Conservation (phyloP, 2,329 filamentous ascomycete species). For the Ophiostoma sp. region DNA sequence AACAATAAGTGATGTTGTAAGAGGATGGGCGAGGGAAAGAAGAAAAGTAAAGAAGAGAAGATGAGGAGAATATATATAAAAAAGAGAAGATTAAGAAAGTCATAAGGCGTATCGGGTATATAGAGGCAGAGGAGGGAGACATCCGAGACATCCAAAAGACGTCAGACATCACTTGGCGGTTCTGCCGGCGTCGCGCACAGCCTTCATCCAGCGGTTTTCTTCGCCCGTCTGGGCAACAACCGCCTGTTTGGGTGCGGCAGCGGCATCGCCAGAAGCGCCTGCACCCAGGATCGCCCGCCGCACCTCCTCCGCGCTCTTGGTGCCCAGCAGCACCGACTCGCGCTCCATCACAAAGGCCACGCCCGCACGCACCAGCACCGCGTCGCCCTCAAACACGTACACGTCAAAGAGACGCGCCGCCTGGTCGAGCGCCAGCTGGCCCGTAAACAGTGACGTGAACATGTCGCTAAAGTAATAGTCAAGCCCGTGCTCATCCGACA, state of each 20-base stretch:
- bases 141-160: not conserved
- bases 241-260: constrained; percentile 30
- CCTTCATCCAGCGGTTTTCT: constrained; percentile 45
- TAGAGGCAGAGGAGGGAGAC: not conserved
- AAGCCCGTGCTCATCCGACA: constrained; percentile 32
- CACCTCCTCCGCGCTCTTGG: constrained; percentile 43
- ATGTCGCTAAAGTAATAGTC: constrained; percentile 54
- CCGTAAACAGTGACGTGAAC: constrained; percentile 61
- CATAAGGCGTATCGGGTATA: constrained; percentile 15
- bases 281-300: constrained; percentile 36
- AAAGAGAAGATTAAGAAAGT: not conserved
- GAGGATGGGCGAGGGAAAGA: not conserved
- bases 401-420: constrained; percentile 74
- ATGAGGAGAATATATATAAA: not conserved
- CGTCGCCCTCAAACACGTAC: constrained; percentile 76
- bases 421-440: constrained; percentile 60
- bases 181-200: constrained; percentile 40
- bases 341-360: constrained; percentile 58
- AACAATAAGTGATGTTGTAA: constrained; percentile 3
- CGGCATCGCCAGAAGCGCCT: not conserved
- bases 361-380: constrained; percentile 63
- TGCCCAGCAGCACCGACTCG: constrained; percentile 48
- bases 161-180: constrained; percentile 3
- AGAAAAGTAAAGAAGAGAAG: constrained; percentile 4
- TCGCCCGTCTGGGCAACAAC: constrained; percentile 42